A percentile compares a stretch with the other conserved stretches of the same genome.
Conservation (phyloP, 2,329 filamentous ascomycete species). For the Aotearoamyces nothofagi region DNA sequence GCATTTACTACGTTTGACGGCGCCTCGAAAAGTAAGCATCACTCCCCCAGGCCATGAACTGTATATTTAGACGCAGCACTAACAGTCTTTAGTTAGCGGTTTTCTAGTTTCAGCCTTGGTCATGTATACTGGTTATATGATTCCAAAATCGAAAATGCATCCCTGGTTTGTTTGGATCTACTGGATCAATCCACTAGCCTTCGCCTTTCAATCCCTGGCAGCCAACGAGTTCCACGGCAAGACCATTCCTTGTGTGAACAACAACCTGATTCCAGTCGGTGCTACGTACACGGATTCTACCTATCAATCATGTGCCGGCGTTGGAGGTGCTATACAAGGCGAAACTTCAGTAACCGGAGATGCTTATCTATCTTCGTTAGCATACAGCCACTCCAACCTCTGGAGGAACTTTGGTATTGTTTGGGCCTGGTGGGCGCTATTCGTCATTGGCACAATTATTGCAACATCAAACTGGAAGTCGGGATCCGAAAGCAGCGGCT, state of each 20-base stretch:
- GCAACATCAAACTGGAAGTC: conserved; percentile 41
- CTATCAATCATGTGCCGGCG: conserved; percentile 39
- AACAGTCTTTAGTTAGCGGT: too few species aligned
- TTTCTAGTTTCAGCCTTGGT: too few species aligned
- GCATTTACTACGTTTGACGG: conserved; percentile 39
- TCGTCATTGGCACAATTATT: conserved; percentile 39
- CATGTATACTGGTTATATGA: conserved; percentile 19
- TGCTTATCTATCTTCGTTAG: conserved; percentile 38
- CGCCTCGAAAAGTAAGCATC: conserved; percentile 39
- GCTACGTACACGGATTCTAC: conserved; percentile 27
- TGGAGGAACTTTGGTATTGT: conserved; percentile 48
- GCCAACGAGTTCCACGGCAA: conserved; percentile 59
- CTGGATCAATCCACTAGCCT: conserved; percentile 53
- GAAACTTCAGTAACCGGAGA: conserved; percentile 36
- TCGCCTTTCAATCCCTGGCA: conserved; percentile 56
- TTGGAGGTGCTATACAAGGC: conserved; percentile 36
- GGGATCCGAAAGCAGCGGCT: conserved; percentile 32
- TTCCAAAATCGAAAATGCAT: conserved; percentile 41
- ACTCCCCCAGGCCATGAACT: too few species aligned
- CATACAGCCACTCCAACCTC: conserved; percentile 33
- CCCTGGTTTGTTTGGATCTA: conserved; percentile 48
- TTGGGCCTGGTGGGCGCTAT: conserved; percentile 48
- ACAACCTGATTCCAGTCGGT: conserved; percentile 34
- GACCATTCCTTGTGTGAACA: conserved; percentile 31
- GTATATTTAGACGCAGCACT: too few species aligned